These are phyloP conservation scores for Phytophthora rubi DNA, from an alignment of 352 stramenopile genomes.

Conservation along the genomic window DNA sequence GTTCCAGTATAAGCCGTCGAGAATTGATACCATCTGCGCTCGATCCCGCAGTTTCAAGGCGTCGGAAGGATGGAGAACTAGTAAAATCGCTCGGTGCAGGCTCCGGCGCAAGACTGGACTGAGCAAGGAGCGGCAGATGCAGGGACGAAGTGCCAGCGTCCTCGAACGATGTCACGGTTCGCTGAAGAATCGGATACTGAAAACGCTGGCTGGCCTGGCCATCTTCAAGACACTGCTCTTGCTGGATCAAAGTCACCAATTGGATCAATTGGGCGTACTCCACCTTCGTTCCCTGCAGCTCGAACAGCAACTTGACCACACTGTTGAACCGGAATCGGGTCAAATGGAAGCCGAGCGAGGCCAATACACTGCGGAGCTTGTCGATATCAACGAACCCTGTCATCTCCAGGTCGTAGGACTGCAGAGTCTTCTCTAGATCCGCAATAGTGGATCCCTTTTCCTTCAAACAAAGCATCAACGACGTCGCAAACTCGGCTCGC, in stretches of 20 bases:
- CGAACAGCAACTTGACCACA: slow-evolving; percentile 60
- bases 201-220: neutral
- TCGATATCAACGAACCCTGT: slow-evolving; percentile 50
- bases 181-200: slow-evolving; percentile 12
- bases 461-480: slow-evolving; percentile 34
- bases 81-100: slow-evolving; percentile 25
- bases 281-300: slow-evolving; percentile 43
- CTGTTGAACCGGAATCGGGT: slow-evolving; percentile 66
- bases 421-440: slow-evolving; percentile 40
- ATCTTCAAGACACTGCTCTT: slow-evolving; percentile 21
- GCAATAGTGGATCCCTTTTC: slow-evolving; percentile 15
- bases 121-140: slow-evolving; percentile 26
- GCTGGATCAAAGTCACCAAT: slow-evolving; percentile 40
- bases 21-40: slow-evolving; percentile 4
- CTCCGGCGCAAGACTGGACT: slow-evolving; percentile 26
- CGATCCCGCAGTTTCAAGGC: slow-evolving; percentile 7
- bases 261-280: slow-evolving; percentile 55
- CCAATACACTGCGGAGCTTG: slow-evolving; percentile 48
- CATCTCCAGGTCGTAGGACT: slow-evolving; percentile 24
- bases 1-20: slow-evolving; percentile 2
- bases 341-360: slow-evolving; percentile 49
- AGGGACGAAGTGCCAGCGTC: slow-evolving; percentile 7
- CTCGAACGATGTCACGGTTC: slow-evolving; percentile 23
- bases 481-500: slow-evolving; percentile 51
- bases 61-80: slow-evolving; percentile 13